Evolutionary conservation across 768 basidiomycete species (phyloP).

Genomic region (Pholiota molesta): DNA sequence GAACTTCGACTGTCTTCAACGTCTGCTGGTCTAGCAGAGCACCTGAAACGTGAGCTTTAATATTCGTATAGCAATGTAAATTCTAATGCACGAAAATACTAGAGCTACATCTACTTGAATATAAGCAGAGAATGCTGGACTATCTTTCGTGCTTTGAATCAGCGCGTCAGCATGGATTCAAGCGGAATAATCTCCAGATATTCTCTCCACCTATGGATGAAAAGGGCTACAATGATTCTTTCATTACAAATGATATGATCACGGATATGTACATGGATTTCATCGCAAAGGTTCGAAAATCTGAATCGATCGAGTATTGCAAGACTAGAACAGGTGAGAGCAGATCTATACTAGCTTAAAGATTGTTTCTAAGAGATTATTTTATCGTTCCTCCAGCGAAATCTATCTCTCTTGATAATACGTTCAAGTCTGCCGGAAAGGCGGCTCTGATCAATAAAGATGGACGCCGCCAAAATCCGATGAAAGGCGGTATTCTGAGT

Average conservation of each 20-base stretch:
- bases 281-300: background rate
- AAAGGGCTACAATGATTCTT: background rate
- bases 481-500: slow-evolving; percentile 14
- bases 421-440: slow-evolving; percentile 13
- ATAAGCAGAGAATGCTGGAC: slow-evolving; percentile 1
- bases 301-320: slow-evolving; percentile 8
- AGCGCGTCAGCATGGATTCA: background rate
- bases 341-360: no score
- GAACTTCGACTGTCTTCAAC: slow-evolving; percentile 12
- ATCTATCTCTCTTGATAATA: slow-evolving; percentile 14
- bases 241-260: slow-evolving; percentile 11
- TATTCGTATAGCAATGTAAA: background rate
- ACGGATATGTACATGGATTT: slow-evolving; percentile 13
- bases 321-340: slow-evolving; percentile 13
- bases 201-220: background rate
- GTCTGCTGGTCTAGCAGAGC: slow-evolving; percentile 11
- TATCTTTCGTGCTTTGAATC: slow-evolving; percentile 5
- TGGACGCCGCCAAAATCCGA: background rate
- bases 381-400: background rate
- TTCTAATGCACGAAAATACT: background rate
- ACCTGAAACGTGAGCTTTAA: slow-evolving; percentile 9
- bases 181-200: background rate
- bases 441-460: slow-evolving; percentile 8
- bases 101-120: slow-evolving; percentile 16
- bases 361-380: no score